Conservation (phyloP, 805 yeast genomes). For the Candida dendrica region DNA sequence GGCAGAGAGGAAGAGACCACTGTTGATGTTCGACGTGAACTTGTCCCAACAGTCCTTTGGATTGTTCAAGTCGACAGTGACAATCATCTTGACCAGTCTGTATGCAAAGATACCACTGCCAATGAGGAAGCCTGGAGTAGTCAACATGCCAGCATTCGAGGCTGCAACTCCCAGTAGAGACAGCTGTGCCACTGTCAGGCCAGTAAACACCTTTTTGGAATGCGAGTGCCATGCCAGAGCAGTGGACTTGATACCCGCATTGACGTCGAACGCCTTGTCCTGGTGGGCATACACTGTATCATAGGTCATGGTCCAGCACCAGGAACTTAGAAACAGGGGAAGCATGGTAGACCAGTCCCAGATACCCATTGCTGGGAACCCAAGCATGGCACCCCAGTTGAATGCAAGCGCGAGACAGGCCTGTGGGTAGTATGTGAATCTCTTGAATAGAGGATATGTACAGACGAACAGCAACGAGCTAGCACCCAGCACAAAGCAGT, state of each 20-base stretch:
- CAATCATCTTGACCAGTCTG: constrained; percentile 63
- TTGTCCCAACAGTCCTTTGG: constrained; percentile 80
- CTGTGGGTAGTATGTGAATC: constrained; percentile 96
- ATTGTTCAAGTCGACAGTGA: constrained; percentile 66
- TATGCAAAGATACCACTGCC: constrained; percentile 64
- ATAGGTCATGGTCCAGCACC: constrained; percentile 90
- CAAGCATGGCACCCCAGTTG: constrained; percentile 91
- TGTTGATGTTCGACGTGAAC: constrained; percentile 68
- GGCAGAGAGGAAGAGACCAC: constrained; percentile 61
- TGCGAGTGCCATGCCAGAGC: constrained; percentile 91
- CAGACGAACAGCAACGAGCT: constrained; percentile 72
- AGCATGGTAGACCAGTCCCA: constrained; percentile 70
- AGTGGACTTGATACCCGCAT: constrained; percentile 90
- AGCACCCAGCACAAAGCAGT: constrained; percentile 80
- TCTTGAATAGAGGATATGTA: constrained; percentile 86
- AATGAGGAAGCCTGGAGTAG: constrained; percentile 79
- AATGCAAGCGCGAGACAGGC: constrained; percentile 72
- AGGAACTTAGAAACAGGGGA: constrained; percentile 70
- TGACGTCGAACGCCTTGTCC: constrained; percentile 80
- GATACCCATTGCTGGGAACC: constrained; percentile 94
- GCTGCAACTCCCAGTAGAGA: constrained; percentile 64
- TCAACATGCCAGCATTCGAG: constrained; percentile 46
- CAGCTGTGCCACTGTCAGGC: constrained; percentile 62
- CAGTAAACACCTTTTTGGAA: constrained; percentile 63
- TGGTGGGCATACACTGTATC: constrained; percentile 98